Conservation (phyloP, 768 basidiomycete genomes). For the Erythrobasidium yunnanense region DNA sequence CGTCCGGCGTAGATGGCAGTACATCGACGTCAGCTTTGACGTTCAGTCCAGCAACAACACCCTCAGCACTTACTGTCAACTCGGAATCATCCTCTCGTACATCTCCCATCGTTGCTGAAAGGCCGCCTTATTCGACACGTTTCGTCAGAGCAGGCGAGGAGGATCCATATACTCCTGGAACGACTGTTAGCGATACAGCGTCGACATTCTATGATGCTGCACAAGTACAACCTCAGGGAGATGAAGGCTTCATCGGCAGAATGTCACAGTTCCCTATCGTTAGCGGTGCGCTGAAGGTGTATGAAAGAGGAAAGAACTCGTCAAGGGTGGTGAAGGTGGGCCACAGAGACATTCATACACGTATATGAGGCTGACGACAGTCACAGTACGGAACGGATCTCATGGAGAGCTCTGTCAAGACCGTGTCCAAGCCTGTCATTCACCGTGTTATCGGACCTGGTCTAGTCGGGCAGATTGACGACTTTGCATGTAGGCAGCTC, state of each 20-base stretch:
- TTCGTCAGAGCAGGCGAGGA: background rate
- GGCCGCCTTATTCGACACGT: background rate
- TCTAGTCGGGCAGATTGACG: conserved; percentile 60
- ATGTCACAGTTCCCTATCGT: conserved; percentile 18
- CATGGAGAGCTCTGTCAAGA: conserved; percentile 71
- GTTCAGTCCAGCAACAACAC: conserved; percentile 2
- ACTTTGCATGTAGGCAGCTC: conserved; percentile 77
- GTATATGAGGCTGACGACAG: background rate
- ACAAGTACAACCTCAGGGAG: background rate
- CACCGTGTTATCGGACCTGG: conserved; percentile 48
- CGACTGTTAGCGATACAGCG: background rate
- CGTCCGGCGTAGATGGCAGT: background rate
- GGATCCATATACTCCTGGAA: background rate
- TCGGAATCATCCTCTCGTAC: conserved; percentile 1
- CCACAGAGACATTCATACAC: background rate
- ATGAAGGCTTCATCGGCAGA: conserved; percentile 24
- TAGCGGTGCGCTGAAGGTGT: conserved; percentile 15
- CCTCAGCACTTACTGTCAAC: background rate
- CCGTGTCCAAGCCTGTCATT: conserved; percentile 69
- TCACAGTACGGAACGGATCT: conserved; percentile 74
- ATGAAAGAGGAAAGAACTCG: conserved; percentile 18
- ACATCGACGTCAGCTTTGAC: background rate
- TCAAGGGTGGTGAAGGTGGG: conserved; percentile 22
- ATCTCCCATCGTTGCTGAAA: background rate
- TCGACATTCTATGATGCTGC: background rate